Base-by-base conservation (phyloP, 768 basidiomycete species). In the Auricularia auricula-judae region DNA sequence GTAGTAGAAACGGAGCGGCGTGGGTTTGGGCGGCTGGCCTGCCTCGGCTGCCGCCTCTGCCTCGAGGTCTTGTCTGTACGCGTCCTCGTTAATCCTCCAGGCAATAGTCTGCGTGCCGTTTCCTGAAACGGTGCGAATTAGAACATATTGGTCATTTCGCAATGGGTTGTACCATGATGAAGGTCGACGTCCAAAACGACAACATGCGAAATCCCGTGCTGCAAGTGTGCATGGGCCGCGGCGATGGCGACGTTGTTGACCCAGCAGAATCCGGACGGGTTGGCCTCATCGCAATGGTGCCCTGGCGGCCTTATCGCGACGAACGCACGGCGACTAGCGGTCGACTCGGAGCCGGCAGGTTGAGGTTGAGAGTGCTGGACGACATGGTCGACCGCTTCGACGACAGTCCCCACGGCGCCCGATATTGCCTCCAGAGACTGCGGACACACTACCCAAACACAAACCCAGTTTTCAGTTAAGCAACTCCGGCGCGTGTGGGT, bases 91-190 rank as follows among this genome's bases (percentile, higher is more conserved):
- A 65, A 98, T 87, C 64, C 89, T 86, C 91, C 93, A 96, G 0
- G 81, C 83, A 39, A 98, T 86, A 1, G 92, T 86, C 73, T 99
- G 96, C 0, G 96, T 98, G 1, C 96, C 95, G 71, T 97, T 96
- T 2, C 94, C 93, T 90, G 74, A 63, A 16, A 11, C 18, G 23
- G 53, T 44, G 53, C 39, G 23, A 64, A 56, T 56, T 3, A 29
- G 58, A 1, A 35, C 59, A 8, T 43, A 34, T 12, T 23, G 23
- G 60, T 18, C n/a, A 39, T 29, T 14, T 23, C 62, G 44, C 21
- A n/a, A 35, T 18, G 21, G 63, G 23, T 69, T 77, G 64, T 65
- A 86, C 91, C 93, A 69, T 94, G 92, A 74, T 94, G 92, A 10
- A 96, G 77, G 72, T 96, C 95, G 62, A 98, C 93, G 71, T 98